Base-by-base conservation (phyloP, 768 basidiomycete species). In the Boletus pseudo-olivaceus region DNA sequence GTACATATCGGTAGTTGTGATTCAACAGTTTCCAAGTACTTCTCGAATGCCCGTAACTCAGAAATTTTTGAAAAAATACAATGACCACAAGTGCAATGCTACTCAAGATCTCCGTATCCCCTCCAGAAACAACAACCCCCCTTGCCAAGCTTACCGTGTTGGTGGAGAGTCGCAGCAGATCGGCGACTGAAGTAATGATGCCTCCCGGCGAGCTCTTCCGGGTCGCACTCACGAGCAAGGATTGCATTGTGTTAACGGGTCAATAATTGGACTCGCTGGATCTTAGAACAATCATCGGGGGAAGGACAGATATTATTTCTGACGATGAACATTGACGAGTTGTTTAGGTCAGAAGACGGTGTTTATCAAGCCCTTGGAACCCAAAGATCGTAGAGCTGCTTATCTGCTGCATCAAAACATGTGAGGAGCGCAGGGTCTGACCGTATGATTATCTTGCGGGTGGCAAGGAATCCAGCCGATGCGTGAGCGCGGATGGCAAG, bases 351-450 rank as follows among this genome's bases (percentile, higher is more conserved):
- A 45, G 27, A 27, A 20, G 33, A 35, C 23, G 26, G 6, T 17
- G 19, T 33, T 26, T 30, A 19, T 67, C 59, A 68, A 38, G 47
- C 35, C 32, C 49, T 68, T 5, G 87, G 84, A 29, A 76, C 85
- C 90, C 90, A 92, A 10, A 91, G 75, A 42, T 84, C 81, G 61
- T 91, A 90, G 20, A 93, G 75, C 60, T 90, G 85, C 71, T 78
- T 83, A 71, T 93, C 90, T 23, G 78, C 75, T 14, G 82, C 78
- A 67, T 92, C 88, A 62, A 93, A 93, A 58, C 82, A 87, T 33
- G 87, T 88, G 51, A 83, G 65, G 39, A 90, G 73, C 7, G 85
- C 72, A 5, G 85, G 80, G 67, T 91, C 88, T 23, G 82, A 73
- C 39, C 85, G 83, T 61, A 90, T 78, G 20, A 72, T 59, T 33